Percentiles rank a stretch among this genome's conserved stretches.
Evolutionary conservation across 2,329 filamentous ascomycete genomes (phyloP).

Genomic region (Epichloe festucae): DNA sequence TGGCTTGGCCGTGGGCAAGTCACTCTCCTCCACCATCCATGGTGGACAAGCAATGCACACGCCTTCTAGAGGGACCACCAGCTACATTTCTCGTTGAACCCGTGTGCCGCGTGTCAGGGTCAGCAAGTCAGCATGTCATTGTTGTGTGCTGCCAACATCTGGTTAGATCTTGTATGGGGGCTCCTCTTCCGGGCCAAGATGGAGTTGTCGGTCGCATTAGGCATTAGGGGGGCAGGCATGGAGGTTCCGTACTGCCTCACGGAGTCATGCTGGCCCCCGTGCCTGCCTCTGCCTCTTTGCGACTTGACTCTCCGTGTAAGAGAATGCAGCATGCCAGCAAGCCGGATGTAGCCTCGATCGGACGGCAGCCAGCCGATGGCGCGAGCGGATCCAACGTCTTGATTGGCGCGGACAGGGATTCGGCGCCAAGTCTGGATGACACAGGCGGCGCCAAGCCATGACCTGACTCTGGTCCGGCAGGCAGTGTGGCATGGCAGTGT

Average conservation of each 20-base stretch:
- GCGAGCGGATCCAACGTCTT: background rate
- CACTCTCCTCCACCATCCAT: background rate
- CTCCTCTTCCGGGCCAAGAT: background rate
- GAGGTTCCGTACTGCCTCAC: background rate
- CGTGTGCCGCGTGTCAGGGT: background rate
- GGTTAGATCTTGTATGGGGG: background rate
- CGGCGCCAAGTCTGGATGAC: constrained; percentile 4
- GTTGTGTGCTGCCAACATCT: background rate
- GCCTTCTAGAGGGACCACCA: background rate
- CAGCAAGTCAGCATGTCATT: background rate
- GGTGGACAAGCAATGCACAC: background rate
- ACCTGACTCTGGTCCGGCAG: background rate
- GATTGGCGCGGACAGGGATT: constrained; percentile 2
- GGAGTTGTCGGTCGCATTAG: constrained; percentile 1
- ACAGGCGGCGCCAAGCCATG: background rate
- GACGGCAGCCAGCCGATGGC: constrained; percentile 3
- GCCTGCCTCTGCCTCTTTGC: background rate
- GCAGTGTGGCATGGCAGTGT: too few relatives aligned
- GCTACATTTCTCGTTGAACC: background rate
- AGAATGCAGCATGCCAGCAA: background rate
- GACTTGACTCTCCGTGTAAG: background rate
- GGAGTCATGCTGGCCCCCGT: constrained; percentile 3
- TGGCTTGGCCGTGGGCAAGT: background rate
- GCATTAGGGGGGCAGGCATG: background rate
- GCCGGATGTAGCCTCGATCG: background rate